Evolutionary conservation across 768 basidiomycete genomes (phyloP).

Genomic region (Cystobasidium onofrii): DNA sequence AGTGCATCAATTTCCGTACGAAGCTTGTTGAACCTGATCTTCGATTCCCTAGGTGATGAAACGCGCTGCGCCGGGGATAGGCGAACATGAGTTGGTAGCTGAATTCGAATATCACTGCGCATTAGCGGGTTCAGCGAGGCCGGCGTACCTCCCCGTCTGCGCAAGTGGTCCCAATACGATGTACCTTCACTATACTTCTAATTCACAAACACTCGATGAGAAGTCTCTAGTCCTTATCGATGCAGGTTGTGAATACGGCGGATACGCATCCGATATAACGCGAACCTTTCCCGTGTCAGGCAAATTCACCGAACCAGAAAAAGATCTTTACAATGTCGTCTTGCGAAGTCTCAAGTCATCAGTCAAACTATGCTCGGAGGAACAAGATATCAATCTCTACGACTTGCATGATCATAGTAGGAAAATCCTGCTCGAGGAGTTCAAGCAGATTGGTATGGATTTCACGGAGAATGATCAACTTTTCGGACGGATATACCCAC

Average conservation of each 20-base stretch:
- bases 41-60: slow-evolving; percentile 36
- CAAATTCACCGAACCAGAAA: slow-evolving; percentile 66
- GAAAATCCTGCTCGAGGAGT: slow-evolving; percentile 59
- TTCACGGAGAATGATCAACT: slow-evolving; percentile 56
- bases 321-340: slow-evolving; percentile 63
- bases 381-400: slow-evolving; percentile 56
- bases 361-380: slow-evolving; percentile 46
- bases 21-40: neutral
- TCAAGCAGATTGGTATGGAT: slow-evolving; percentile 68
- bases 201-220: slow-evolving; percentile 64
- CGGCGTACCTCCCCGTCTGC: slow-evolving; percentile 94
- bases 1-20: neutral
- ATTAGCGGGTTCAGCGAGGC: slow-evolving; percentile 56
- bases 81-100: slow-evolving; percentile 60
- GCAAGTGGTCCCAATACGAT: slow-evolving; percentile 86
- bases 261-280: slow-evolving; percentile 88
- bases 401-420: slow-evolving; percentile 70
- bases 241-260: slow-evolving; percentile 50
- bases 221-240: slow-evolving; percentile 52
- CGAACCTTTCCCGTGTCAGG: slow-evolving; percentile 78
- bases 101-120: slow-evolving; percentile 86
- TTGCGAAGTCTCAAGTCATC: slow-evolving; percentile 47
- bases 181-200: slow-evolving; percentile 88
- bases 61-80: slow-evolving; percentile 48
- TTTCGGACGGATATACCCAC: slow-evolving; percentile 72